These are phyloP conservation scores for Debaryomyces coudertii DNA, from an alignment of 1,139 yeast genomes.

Conservation along the genomic window DNA sequence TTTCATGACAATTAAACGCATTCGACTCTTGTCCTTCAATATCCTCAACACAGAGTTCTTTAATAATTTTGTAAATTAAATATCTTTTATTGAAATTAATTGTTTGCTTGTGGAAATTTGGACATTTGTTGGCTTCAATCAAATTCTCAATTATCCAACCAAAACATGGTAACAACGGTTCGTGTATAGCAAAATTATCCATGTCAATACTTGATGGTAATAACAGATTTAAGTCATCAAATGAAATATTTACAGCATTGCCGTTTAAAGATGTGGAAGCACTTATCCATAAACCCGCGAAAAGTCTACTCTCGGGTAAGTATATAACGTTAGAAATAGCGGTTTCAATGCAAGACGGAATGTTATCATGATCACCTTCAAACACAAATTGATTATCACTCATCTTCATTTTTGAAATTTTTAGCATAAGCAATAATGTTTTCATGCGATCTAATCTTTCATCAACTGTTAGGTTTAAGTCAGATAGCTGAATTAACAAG, in stretches of 20 bases:
- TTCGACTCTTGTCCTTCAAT: conserved; percentile 23
- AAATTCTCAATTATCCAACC: conserved; percentile 62
- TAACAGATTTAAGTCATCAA: conserved; percentile 39
- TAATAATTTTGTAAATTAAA: conserved; percentile 43
- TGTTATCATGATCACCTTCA: conserved; percentile 47
- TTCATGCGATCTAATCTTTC: conserved; percentile 74
- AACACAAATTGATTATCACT: conserved; percentile 59
- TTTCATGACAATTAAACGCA: conserved; percentile 36
- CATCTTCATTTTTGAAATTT: conserved; percentile 73
- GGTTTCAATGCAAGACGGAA: conserved; percentile 87
- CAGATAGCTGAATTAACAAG: conserved; percentile 67
- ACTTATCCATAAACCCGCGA: conserved; percentile 64
- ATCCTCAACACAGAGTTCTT: conserved; percentile 47
- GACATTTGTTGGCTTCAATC: conserved; percentile 39
- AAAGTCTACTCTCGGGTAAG: conserved; percentile 78
- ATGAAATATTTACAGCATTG: conserved; percentile 17
- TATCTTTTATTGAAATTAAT: conserved; percentile 50
- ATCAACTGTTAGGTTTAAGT: conserved; percentile 54
- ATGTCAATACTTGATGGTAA: conserved; percentile 35
- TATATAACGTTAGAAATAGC: conserved; percentile 76
- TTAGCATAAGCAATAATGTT: conserved; percentile 66
- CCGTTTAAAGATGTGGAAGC: conserved; percentile 42
- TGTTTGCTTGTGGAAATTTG: conserved; percentile 32
- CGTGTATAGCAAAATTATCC: conserved; percentile 36
- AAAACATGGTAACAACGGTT: conserved; percentile 70